These are phyloP conservation scores for Andrographis paniculata DNA, from an alignment of 305 asterid genomes.

Conservation along the genomic window DNA sequence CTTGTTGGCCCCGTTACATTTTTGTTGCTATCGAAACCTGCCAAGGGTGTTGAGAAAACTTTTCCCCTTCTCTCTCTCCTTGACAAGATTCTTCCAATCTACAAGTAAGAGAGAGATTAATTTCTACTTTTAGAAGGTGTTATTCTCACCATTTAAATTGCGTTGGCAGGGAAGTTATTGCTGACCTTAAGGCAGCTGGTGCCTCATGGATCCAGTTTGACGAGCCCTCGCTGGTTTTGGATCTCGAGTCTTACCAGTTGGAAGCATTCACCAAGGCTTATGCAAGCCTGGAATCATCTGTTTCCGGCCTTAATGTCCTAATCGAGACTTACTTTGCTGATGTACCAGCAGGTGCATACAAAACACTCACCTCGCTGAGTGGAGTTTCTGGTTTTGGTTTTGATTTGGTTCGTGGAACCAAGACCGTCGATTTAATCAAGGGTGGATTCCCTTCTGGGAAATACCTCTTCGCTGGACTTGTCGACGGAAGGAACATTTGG, in stretches of 20 bases:
- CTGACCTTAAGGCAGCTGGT: conserved; percentile 93
- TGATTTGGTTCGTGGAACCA: conserved; percentile 84
- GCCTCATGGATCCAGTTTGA: conserved; percentile 95
- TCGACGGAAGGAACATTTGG: conserved; percentile 97
- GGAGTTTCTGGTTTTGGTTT: conserved; percentile 76
- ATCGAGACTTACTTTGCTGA: conserved; percentile 85
- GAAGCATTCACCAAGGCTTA: conserved; percentile 86
- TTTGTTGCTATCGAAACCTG: conserved; percentile 73
- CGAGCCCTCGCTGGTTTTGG: conserved; percentile 86
- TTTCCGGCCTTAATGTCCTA: conserved; percentile 56
- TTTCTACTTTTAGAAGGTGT: conserved; percentile 12
- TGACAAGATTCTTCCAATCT: conserved; percentile 74
- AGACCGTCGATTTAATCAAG: conserved; percentile 75
- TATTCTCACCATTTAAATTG: too few relatives aligned
- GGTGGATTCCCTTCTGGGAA: conserved; percentile 77
- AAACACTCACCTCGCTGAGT: conserved; percentile 58
- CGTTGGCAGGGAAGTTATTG: conserved; percentile 83
- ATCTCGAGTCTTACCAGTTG: conserved; percentile 76
- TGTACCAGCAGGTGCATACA: conserved; percentile 69
- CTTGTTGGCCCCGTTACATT: conserved; percentile 77
- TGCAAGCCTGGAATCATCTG: conserved; percentile 58
- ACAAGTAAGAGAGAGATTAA: conserved; percentile 39
- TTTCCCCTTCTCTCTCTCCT: conserved; percentile 67
- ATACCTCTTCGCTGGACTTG: conserved; percentile 84
- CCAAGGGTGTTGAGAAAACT: conserved; percentile 69